These are phyloP conservation scores for Comarum palustre DNA, from an alignment of 306 rosid genomes.

Conservation along the genomic window DNA sequence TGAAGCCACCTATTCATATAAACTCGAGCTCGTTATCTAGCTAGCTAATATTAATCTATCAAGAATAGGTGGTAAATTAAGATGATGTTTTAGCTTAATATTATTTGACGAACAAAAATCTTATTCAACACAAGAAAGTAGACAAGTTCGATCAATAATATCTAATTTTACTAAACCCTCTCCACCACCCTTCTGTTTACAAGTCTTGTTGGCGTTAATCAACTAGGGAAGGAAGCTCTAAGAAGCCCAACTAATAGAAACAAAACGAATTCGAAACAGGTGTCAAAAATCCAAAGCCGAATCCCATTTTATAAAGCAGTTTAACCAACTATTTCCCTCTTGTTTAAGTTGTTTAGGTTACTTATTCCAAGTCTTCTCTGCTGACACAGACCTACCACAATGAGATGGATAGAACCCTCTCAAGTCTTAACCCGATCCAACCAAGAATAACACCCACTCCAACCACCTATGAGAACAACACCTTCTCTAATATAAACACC, in stretches of 20 bases:
- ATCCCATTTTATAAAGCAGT: conserved; percentile 28
- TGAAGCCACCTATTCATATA: background rate
- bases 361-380: background rate
- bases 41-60: background rate
- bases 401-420: conserved; percentile 21
- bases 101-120: background rate
- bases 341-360: background rate
- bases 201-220: background rate
- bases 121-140: background rate
- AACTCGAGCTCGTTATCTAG: background rate
- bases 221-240: background rate
- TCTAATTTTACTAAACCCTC: background rate
- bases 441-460: conserved; percentile 29
- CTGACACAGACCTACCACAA: conserved; percentile 34
- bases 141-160: background rate
- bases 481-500: background rate
- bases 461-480: conserved; percentile 24
- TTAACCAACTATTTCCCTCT: conserved; percentile 29
- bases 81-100: background rate
- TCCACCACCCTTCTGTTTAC: background rate
- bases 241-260: background rate
- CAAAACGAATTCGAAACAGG: background rate
- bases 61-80: background rate
- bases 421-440: conserved; percentile 33
- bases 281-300: conserved; percentile 5